Evolutionary conservation across 352 stramenopile genomes (phyloP).

Genomic region (Nothophytophthora sp.): DNA sequence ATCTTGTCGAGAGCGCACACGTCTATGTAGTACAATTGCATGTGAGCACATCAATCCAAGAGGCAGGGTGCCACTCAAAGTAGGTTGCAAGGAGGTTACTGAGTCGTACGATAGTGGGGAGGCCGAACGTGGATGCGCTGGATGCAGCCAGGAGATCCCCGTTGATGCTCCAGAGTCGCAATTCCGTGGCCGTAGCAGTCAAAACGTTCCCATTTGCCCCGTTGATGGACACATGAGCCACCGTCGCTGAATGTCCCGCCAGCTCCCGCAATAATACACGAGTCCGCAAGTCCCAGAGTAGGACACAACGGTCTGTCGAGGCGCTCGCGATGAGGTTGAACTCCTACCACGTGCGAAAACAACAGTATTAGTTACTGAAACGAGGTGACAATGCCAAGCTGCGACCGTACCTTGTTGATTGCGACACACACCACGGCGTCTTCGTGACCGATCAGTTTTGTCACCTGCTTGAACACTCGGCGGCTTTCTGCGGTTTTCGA

Average conservation of each 20-base stretch:
- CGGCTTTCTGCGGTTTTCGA: slow-evolving; percentile 50
- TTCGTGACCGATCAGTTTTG: slow-evolving; percentile 70
- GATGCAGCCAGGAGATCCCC: slow-evolving; percentile 70
- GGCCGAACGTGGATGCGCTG: slow-evolving; percentile 37
- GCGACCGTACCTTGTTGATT: slow-evolving; percentile 55
- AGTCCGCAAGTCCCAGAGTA: slow-evolving; percentile 76
- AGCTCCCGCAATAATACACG: slow-evolving; percentile 62
- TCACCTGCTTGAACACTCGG: slow-evolving; percentile 64
- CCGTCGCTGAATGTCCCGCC: slow-evolving; percentile 40
- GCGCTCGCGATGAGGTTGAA: slow-evolving; percentile 74
- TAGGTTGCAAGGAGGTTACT: no score
- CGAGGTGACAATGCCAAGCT: background rate
- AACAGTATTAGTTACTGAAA: background rate
- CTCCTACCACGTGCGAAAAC: slow-evolving; percentile 20
- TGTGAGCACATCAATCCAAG: background rate
- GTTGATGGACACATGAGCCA: slow-evolving; percentile 71
- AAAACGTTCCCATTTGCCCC: slow-evolving; percentile 64
- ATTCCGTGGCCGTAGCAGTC: slow-evolving; percentile 44
- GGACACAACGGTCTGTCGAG: slow-evolving; percentile 51
- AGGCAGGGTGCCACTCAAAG: no score
- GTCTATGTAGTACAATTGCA: slow-evolving; percentile 31
- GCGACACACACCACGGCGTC: slow-evolving; percentile 60
- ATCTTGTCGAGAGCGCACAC: slow-evolving; percentile 58
- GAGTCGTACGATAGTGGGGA: slow-evolving; percentile 57
- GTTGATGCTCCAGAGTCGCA: slow-evolving; percentile 82